phyloP scores from a whole-genome alignment of 2,329 filamentous ascomycete genomes.

The Colletotrichum viniferum region DNA sequence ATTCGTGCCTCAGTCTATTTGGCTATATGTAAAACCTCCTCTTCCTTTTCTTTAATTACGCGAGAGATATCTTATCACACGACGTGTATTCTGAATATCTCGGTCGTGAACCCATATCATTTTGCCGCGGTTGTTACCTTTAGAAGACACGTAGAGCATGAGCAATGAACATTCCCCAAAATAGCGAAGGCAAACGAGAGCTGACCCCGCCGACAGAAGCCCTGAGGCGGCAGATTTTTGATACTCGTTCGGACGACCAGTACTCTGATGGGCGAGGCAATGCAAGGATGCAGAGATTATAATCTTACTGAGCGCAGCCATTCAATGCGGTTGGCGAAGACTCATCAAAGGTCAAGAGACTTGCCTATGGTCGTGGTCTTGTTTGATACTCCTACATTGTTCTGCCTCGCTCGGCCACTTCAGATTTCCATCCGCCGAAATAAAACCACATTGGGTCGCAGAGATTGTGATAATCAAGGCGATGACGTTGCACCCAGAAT shows the following conservation, averaged over 20 bases:
- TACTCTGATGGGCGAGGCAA: neutral
- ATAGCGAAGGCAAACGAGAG: neutral
- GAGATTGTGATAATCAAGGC: neutral
- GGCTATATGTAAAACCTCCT: neutral
- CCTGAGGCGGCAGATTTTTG: neutral
- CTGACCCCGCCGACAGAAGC: neutral
- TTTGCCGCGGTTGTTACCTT: neutral
- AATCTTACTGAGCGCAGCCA: neutral
- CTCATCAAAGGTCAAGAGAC: neutral
- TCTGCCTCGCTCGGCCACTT: neutral
- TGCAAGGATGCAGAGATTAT: neutral
- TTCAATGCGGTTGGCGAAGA: neutral
- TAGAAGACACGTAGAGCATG: neutral
- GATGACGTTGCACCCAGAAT: neutral
- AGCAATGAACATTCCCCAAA: neutral
- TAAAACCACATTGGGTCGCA: neutral
- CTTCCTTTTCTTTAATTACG: neutral
- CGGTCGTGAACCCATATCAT: neutral
- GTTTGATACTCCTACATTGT: neutral
- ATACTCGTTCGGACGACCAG: neutral
- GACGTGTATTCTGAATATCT: neutral
- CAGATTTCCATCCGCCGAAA: neutral
- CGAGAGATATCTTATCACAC: neutral
- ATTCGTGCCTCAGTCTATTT: neutral
- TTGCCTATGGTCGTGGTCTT: neutral